A percentile compares a stretch with the other conserved stretches of the same genome.
phyloP scores from a whole-genome alignment of 2,329 filamentous ascomycete species.

The Capronia epimyces region DNA sequence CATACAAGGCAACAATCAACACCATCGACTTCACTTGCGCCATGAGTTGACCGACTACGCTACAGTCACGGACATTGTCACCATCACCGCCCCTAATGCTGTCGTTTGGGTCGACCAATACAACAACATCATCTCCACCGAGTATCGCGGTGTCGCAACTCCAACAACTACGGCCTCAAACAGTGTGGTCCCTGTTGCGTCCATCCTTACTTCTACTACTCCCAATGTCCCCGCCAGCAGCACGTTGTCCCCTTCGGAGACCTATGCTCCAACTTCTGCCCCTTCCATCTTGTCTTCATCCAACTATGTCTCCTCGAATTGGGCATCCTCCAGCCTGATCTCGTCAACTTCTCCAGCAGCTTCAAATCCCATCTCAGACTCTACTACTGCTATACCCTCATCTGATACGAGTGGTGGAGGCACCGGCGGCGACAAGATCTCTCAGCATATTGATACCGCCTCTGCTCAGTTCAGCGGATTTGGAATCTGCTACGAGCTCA shows the following conservation, averaged over 20 bases:
- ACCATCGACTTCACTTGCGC: constrained; percentile 16
- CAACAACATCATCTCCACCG: constrained; percentile 46
- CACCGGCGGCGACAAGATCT: background rate
- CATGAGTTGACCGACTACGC: constrained; percentile 9
- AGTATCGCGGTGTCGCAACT: constrained; percentile 31
- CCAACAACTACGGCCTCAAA: background rate
- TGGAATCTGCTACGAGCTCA: constrained; percentile 57
- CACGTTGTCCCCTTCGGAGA: background rate
- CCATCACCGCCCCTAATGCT: constrained; percentile 29
- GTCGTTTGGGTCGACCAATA: constrained; percentile 57
- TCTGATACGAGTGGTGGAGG: too few relatives aligned
- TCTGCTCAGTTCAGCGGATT: constrained; percentile 31
- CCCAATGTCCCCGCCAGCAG: background rate
- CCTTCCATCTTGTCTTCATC: background rate
- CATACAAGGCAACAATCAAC: constrained; percentile 13
- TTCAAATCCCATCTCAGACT: constrained; percentile 14
- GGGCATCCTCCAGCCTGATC: background rate
- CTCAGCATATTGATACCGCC: background rate
- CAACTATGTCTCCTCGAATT: background rate
- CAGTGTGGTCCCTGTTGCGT: background rate
- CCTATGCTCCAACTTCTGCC: background rate
- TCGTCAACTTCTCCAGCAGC: constrained; percentile 7
- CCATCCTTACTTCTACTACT: background rate
- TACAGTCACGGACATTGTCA: constrained; percentile 20
- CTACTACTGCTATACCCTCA: constrained; percentile 3